Conservation (phyloP, 768 basidiomycete genomes). For the Phylloporus sp. region DNA sequence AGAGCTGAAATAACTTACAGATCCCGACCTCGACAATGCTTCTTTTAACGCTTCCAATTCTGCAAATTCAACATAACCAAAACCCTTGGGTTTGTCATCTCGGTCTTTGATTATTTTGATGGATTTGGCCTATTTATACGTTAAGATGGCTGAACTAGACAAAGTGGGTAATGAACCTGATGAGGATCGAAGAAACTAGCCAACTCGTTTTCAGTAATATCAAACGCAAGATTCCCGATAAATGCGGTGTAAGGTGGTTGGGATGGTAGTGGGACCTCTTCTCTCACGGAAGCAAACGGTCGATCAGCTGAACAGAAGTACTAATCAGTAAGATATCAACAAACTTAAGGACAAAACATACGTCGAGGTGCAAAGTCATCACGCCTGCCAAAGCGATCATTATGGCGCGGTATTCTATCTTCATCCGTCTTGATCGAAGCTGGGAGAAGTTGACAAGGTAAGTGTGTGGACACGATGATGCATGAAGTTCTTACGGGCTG, state of each 20-base stretch:
- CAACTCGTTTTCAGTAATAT: conserved; percentile 80
- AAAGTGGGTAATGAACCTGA: conserved; percentile 41
- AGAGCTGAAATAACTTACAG: conserved; percentile 44
- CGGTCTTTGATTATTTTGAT: conserved; percentile 91
- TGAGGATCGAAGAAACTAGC: conserved; percentile 71
- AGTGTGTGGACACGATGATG: conserved; percentile 6
- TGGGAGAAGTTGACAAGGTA: conserved; percentile 28
- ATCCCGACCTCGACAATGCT: conserved; percentile 67
- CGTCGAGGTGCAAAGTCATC: conserved; percentile 68
- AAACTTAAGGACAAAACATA: conserved; percentile 35
- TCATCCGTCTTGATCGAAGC: conserved; percentile 71
- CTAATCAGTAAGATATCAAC: conserved; percentile 8
- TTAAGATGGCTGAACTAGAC: background rate
- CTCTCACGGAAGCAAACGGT: conserved; percentile 57
- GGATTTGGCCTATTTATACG: conserved; percentile 56
- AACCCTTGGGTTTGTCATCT: conserved; percentile 95
- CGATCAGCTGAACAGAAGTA: conserved; percentile 47
- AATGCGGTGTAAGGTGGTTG: conserved; percentile 96
- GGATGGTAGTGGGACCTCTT: conserved; percentile 94
- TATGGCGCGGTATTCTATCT: conserved; percentile 44
- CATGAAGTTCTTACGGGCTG: conserved; percentile 70
- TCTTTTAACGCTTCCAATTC: conserved; percentile 82
- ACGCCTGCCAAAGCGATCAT: conserved; percentile 53
- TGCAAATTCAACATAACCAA: conserved; percentile 96
- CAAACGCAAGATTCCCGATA: conserved; percentile 92